These are phyloP conservation scores for Apiospora saccharicola DNA, from an alignment of 2,329 filamentous ascomycete species.

Conservation along the genomic window DNA sequence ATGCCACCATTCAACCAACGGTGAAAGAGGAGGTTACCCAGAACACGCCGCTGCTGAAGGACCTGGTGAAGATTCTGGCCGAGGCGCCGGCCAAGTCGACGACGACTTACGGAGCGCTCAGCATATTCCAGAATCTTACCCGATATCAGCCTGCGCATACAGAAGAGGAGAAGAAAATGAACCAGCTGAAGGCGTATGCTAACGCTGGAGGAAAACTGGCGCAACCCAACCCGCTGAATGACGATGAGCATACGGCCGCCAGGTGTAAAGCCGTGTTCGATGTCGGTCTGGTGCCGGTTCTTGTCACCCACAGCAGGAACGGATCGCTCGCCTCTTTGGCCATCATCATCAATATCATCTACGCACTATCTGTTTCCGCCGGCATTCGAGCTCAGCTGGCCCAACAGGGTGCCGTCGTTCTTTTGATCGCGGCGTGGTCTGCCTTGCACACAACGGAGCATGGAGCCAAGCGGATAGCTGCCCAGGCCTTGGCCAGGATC, in stretches of 20 bases:
- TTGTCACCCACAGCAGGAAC: conserved; percentile 78
- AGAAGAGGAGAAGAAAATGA: conserved; percentile 92
- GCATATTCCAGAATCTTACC: conserved; percentile 85
- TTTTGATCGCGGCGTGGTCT: conserved; percentile 76
- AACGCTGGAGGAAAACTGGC: conserved; percentile 77
- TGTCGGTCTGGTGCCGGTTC: conserved; percentile 76
- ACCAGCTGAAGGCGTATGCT: conserved; percentile 92
- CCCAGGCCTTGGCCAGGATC: conserved; percentile 83
- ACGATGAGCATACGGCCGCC: conserved; percentile 76
- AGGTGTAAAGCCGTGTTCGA: conserved; percentile 83
- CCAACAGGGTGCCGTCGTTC: conserved; percentile 91
- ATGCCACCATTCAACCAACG: conserved; percentile 83
- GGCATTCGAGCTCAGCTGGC: conserved; percentile 80
- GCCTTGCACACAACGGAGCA: conserved; percentile 62
- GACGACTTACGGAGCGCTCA: conserved; percentile 84
- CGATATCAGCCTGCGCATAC: conserved; percentile 78
- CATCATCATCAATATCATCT: conserved; percentile 78
- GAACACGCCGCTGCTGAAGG: conserved; percentile 73
- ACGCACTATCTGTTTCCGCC: conserved; percentile 77
- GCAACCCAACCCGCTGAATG: conserved; percentile 72
- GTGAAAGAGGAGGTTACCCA: conserved; percentile 83
- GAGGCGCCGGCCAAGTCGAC: conserved; percentile 70
- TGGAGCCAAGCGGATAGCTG: conserved; percentile 64
- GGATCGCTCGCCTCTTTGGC: conserved; percentile 74
- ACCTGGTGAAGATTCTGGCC: conserved; percentile 69